phyloP scores from a whole-genome alignment of 192 early-diverging fungal species.

The Linnemannia elongata region DNA sequence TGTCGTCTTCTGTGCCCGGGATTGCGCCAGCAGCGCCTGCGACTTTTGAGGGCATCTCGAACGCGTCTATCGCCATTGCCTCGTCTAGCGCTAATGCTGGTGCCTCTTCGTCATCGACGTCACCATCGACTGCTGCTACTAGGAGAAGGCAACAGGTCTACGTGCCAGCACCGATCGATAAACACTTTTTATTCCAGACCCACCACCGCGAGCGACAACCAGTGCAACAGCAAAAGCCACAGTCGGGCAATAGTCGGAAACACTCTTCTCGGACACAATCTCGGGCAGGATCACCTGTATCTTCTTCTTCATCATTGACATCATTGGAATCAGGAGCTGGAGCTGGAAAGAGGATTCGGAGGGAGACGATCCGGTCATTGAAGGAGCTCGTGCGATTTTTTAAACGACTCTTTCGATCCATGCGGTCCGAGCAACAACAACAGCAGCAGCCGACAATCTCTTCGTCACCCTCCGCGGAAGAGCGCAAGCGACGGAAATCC shows the following conservation, averaged over 20 bases:
- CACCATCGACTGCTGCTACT: neutral
- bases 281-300: neutral
- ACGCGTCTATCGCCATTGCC: neutral
- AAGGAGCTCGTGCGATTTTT: slow-evolving; percentile 13
- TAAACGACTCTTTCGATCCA: slow-evolving; percentile 1
- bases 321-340: neutral
- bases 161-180: slow-evolving; percentile 1
- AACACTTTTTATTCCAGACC: slow-evolving; percentile 49
- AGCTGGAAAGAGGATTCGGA: neutral
- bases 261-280: neutral
- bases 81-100: neutral
- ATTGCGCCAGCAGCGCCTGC: neutral
- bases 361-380: neutral
- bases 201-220: slow-evolving; percentile 27
- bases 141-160: slow-evolving; percentile 1
- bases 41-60: slow-evolving; percentile 18
- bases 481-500: neutral
- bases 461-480: neutral
- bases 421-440: slow-evolving; percentile 2
- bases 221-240: neutral
- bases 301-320: neutral
- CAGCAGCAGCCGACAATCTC: neutral
- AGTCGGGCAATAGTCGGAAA: neutral
- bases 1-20: neutral
- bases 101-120: neutral